Conservation (phyloP, 805 yeast species). For the Hyphopichia homilentoma region DNA sequence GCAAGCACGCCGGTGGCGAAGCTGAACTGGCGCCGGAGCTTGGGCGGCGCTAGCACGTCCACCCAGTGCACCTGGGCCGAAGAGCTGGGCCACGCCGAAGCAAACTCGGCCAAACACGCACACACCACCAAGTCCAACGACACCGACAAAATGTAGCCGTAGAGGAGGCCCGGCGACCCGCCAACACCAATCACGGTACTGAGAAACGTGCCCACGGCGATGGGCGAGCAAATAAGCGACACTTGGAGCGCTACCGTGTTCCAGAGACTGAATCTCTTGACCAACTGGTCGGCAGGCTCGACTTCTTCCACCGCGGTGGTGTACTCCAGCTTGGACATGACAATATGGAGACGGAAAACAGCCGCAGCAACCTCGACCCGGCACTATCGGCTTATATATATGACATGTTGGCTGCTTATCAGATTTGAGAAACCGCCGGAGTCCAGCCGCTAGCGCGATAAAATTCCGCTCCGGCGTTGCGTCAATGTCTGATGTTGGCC, state of each 20-base stretch:
- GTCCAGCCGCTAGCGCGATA: too few relatives aligned
- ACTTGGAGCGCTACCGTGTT: conserved; percentile 14
- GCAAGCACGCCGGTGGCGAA: conserved; percentile 26
- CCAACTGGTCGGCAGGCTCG: conserved; percentile 1
- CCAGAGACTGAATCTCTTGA: conserved; percentile 13
- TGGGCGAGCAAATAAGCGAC: conserved; percentile 16
- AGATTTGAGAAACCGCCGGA: too few relatives aligned
- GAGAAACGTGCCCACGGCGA: conserved; percentile 19
- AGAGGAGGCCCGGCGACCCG: conserved; percentile 17
- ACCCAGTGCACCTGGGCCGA: conserved; percentile 35
- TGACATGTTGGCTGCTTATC: too few relatives aligned
- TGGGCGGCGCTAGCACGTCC: conserved; percentile 21
- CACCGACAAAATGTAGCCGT: conserved; percentile 17
- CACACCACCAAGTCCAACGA: conserved; percentile 14
- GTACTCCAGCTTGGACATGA: too few relatives aligned
- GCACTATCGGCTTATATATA: too few relatives aligned
- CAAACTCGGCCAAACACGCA: conserved; percentile 23
- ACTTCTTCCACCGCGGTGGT: too few relatives aligned
- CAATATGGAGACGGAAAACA: too few relatives aligned
- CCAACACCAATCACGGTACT: conserved; percentile 19
- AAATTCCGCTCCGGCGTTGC: too few relatives aligned
- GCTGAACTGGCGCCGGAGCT: conserved; percentile 18
- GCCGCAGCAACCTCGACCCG: too few relatives aligned
- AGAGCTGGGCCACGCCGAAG: conserved; percentile 29
- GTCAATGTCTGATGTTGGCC: too few relatives aligned